Conservation (phyloP, 441 rosid species). For the Populus hybrid region DNA sequence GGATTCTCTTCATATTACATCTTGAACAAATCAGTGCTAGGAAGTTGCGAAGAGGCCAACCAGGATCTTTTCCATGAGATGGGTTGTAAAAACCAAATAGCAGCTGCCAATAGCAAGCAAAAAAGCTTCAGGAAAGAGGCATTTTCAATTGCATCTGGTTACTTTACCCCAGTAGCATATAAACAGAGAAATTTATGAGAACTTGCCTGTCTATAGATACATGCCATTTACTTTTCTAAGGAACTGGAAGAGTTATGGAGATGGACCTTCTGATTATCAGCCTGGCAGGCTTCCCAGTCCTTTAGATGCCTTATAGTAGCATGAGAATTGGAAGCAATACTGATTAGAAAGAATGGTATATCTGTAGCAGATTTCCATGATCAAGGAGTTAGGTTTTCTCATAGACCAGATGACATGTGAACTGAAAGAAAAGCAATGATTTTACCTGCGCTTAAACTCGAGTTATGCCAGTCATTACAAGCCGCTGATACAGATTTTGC, state of each 20-base stretch:
- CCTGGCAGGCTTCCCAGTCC: slow-evolving; percentile 64
- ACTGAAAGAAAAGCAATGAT: neutral
- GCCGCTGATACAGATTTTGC: slow-evolving; percentile 72
- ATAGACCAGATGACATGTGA: no score
- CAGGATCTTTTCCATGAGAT: slow-evolving; percentile 80
- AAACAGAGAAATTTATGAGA: no score
- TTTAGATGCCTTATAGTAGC: slow-evolving; percentile 63
- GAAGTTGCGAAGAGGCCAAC: slow-evolving; percentile 96
- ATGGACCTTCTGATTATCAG: slow-evolving; percentile 69
- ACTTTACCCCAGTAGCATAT: no score
- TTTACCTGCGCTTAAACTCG: slow-evolving; percentile 63
- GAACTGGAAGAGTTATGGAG: slow-evolving; percentile 3
- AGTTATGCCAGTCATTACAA: slow-evolving; percentile 82
- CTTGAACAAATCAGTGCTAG: slow-evolving; percentile 64
- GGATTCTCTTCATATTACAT: slow-evolving; percentile 70
- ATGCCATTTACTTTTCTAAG: neutral
- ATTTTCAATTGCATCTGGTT: neutral
- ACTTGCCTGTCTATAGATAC: no score
- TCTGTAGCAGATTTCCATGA: slow-evolving; percentile 39
- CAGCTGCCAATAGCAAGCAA: slow-evolving; percentile 45
- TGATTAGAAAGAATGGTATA: slow-evolving; percentile 82
- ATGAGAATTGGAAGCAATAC: slow-evolving; percentile 49
- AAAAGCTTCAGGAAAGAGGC: slow-evolving; percentile 16
- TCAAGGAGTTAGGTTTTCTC: slow-evolving; percentile 7
- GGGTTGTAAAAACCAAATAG: slow-evolving; percentile 86